These are phyloP conservation scores for Trichomonas tenax DNA, from an alignment of 208 protist genomes.

Conservation along the genomic window DNA sequence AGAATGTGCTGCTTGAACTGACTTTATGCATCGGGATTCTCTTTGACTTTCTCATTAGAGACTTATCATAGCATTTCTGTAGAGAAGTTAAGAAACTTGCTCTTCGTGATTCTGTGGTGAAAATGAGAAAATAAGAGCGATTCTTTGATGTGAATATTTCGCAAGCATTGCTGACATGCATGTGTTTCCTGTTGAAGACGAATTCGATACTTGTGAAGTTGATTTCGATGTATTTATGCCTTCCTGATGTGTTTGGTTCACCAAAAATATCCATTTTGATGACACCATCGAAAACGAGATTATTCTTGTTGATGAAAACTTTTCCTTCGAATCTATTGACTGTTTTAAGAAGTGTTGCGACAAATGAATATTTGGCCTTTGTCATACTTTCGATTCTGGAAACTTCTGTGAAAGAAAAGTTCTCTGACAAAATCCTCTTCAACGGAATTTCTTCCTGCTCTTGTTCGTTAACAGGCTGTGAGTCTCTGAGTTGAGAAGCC, in stretches of 20 bases:
- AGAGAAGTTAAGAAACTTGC: not conserved
- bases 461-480: not conserved
- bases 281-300: not conserved
- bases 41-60: not conserved
- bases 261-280: not conserved
- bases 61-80: not conserved
- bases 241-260: not conserved
- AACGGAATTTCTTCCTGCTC: not conserved
- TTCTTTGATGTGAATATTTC: not conserved
- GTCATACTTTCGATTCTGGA: not conserved
- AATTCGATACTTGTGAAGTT: not conserved
- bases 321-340: not conserved
- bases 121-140: not conserved
- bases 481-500: not conserved
- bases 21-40: not conserved
- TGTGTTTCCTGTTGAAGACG: not conserved
- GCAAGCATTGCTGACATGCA: not conserved
- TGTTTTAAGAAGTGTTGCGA: not conserved
- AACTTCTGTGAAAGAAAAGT: not conserved
- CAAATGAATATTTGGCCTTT: not conserved
- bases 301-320: not conserved
- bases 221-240: not conserved
- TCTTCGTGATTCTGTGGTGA: not conserved
- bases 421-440: not conserved
- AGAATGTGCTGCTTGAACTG: not conserved